Percentiles rank a stretch among this genome's conserved stretches.
Conservation (phyloP, 208 protist species). For the Leptomonas pyrrhocoris region DNA sequence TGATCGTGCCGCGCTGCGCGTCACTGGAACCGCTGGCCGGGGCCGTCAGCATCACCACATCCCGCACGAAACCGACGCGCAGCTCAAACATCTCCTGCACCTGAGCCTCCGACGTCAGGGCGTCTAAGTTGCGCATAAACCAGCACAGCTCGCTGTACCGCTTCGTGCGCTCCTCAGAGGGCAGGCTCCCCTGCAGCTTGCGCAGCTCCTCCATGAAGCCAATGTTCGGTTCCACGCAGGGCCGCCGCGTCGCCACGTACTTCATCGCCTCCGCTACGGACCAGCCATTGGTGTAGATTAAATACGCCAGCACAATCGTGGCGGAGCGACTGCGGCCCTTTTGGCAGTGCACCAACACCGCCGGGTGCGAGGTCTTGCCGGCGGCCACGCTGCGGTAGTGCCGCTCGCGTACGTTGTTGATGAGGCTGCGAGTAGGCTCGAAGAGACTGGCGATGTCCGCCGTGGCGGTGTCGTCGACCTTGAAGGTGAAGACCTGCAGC, state of each 20-base stretch:
- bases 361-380: conserved; percentile 26
- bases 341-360: conserved; percentile 87
- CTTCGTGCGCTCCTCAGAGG: conserved; percentile 44
- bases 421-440: conserved; percentile 45
- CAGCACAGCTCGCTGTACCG: conserved; percentile 59
- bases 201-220: conserved; percentile 81
- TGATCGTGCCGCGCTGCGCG: neutral
- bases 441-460: conserved; percentile 73
- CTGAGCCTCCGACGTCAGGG: conserved; percentile 28
- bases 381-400: conserved; percentile 45
- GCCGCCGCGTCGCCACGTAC: conserved; percentile 67
- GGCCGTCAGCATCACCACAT: conserved; percentile 56
- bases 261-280: conserved; percentile 80
- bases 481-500: conserved; percentile 71
- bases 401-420: conserved; percentile 53
- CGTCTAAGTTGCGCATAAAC: conserved; percentile 54
- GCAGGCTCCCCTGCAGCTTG: conserved; percentile 67
- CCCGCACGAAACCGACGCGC: conserved; percentile 66
- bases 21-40: neutral
- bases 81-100: conserved; percentile 72
- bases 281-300: conserved; percentile 84
- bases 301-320: conserved; percentile 86
- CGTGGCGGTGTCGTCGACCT: conserved; percentile 63
- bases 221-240: conserved; percentile 76
- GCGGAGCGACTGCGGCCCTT: conserved; percentile 82